These are phyloP conservation scores for Chamaecrista fasciculata DNA, from an alignment of 306 rosid genomes.

Conservation along the genomic window DNA sequence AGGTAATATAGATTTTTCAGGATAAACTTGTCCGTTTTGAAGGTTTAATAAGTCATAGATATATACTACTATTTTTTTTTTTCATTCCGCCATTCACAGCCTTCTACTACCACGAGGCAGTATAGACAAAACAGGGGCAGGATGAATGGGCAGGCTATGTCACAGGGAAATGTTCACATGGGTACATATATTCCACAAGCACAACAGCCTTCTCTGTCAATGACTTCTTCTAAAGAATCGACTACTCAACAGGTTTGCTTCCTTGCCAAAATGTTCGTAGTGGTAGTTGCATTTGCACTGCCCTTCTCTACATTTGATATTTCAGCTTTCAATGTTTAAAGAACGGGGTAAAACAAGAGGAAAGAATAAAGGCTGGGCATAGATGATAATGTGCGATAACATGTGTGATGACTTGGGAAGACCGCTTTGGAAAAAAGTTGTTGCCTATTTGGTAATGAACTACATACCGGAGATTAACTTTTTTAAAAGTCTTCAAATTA, in stretches of 20 bases:
- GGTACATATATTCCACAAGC: slow-evolving; percentile 39
- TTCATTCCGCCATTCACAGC: slow-evolving; percentile 38
- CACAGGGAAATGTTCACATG: slow-evolving; percentile 47
- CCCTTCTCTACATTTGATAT: slow-evolving; percentile 16
- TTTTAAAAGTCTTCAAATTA: neutral
- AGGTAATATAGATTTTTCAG: neutral
- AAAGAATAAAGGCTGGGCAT: neutral
- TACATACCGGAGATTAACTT: neutral
- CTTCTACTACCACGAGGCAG: slow-evolving; percentile 55
- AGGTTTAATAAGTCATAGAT: neutral
- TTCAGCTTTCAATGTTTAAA: neutral
- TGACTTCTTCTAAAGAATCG: slow-evolving; percentile 46
- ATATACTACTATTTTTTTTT: neutral
- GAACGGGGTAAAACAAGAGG: neutral
- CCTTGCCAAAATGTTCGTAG: slow-evolving; percentile 18
- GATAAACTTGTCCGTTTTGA: slow-evolving; percentile 13
- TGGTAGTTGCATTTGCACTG: slow-evolving; percentile 8
- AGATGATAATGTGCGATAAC: neutral
- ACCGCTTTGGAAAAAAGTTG: neutral
- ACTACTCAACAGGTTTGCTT: slow-evolving; percentile 60
- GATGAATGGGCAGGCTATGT: slow-evolving; percentile 50
- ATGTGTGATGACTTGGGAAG: neutral
- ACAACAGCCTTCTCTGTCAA: slow-evolving; percentile 48
- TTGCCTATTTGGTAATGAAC: slow-evolving; percentile 8
- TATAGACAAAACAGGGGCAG: slow-evolving; percentile 68